Evolutionary conservation across 164 flowering plant species (phyloP).

Genomic region (Dillenia turbinata): DNA sequence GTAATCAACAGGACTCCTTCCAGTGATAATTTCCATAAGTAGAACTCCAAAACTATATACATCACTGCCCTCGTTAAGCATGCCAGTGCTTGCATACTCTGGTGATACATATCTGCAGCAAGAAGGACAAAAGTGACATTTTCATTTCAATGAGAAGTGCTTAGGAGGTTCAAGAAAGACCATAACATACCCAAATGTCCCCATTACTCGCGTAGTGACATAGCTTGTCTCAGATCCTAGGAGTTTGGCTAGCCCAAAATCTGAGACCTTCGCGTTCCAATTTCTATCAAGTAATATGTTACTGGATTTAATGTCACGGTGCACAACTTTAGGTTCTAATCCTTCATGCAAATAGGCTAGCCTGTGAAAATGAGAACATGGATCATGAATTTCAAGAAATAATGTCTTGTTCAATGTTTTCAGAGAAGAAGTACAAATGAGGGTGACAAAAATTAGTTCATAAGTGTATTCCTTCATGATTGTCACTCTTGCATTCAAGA

Average conservation of each 20-base stretch:
- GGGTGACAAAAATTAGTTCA: too few relatives aligned
- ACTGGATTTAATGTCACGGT: constrained; percentile 89
- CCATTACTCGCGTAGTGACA: constrained; percentile 94
- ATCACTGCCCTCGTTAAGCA: constrained; percentile 85
- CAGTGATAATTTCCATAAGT: constrained; percentile 88
- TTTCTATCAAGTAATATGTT: constrained; percentile 78
- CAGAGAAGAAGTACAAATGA: too few relatives aligned
- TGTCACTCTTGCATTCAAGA: too few relatives aligned
- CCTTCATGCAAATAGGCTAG: constrained; percentile 94
- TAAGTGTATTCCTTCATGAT: too few relatives aligned
- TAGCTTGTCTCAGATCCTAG: constrained; percentile 71
- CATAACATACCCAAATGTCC: constrained; percentile 84
- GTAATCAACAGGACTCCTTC: constrained; percentile 84
- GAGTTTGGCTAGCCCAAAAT: constrained; percentile 91
- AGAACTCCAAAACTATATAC: constrained; percentile 89
- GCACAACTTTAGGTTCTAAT: constrained; percentile 92
- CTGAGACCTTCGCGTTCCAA: constrained; percentile 85
- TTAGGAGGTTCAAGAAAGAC: constrained; percentile 14
- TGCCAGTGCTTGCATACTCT: constrained; percentile 94
- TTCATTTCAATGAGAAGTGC: background rate
- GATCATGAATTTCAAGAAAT: too few relatives aligned
- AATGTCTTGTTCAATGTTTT: too few relatives aligned
- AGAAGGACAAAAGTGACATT: background rate
- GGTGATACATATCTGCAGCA: constrained; percentile 82
- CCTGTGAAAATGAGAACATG: constrained; percentile 25